phyloP scores from a whole-genome alignment of 2,329 filamentous ascomycete genomes.

The Botryotinia convoluta region DNA sequence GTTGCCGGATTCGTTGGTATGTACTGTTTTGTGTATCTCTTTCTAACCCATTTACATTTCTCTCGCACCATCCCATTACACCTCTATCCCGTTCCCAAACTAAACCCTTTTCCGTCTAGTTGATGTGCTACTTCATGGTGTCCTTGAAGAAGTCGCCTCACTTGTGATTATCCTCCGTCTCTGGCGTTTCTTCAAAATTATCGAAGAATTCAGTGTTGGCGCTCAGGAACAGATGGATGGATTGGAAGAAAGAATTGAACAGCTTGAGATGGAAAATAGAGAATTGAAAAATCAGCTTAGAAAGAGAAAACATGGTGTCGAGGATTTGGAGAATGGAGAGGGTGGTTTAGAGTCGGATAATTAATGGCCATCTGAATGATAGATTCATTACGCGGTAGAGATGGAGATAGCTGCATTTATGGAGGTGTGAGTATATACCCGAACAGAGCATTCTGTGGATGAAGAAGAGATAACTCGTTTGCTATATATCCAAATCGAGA shows the following conservation, averaged over 20 bases:
- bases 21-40: not conserved
- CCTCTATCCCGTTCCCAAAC: not conserved
- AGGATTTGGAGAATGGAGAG: constrained; percentile 19
- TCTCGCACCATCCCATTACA: not conserved
- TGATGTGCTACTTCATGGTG: constrained; percentile 58
- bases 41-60: not conserved
- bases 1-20: constrained; percentile 53
- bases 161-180: constrained; percentile 65
- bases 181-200: constrained; percentile 68
- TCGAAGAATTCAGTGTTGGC: constrained; percentile 64
- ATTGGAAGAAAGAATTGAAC: constrained; percentile 51
- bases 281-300: constrained; percentile 48
- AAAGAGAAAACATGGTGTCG: constrained; percentile 26
- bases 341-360: not conserved
- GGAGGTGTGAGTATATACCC: not conserved
- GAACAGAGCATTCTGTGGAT: not conserved
- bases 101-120: constrained; percentile 52
- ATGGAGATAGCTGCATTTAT: not conserved
- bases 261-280: constrained; percentile 49
- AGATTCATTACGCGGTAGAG: not conserved
- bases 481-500: not conserved
- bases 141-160: constrained; percentile 61
- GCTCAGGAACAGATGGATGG: constrained; percentile 61
- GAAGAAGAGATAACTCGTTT: not conserved
- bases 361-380: not conserved